These are phyloP conservation scores for Isatis lusitanica DNA, from an alignment of 441 rosid genomes.

Conservation along the genomic window DNA sequence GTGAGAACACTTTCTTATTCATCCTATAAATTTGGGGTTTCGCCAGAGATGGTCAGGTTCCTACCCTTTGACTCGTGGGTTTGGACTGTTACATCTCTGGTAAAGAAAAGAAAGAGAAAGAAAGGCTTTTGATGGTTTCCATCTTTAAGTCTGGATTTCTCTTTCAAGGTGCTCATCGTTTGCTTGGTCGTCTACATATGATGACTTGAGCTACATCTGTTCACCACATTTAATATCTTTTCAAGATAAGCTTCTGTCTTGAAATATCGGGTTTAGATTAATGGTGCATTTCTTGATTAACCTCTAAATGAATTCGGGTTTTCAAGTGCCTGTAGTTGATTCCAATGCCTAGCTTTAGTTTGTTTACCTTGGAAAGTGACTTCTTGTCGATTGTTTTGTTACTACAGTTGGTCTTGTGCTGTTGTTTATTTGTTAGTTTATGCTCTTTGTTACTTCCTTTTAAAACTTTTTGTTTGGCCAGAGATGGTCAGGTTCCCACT, in stretches of 20 bases:
- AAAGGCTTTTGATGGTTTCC: conserved; percentile 39
- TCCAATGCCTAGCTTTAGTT: too few relatives aligned
- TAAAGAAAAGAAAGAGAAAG: conserved; percentile 31
- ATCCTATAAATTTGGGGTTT: neutral
- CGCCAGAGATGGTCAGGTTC: conserved; percentile 43
- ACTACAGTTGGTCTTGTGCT: too few relatives aligned
- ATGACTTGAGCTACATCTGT: conserved; percentile 67
- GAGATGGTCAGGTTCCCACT: conserved; percentile 41
- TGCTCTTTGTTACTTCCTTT: too few relatives aligned
- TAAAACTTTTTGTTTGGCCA: conserved; percentile 2
- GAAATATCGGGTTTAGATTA: neutral
- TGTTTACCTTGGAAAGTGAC: too few relatives aligned
- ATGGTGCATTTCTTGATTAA: neutral
- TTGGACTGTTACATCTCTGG: conserved; percentile 42
- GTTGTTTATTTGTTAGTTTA: too few relatives aligned
- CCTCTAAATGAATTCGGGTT: conserved; percentile 33
- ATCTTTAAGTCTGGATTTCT: conserved; percentile 30
- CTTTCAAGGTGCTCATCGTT: conserved; percentile 56
- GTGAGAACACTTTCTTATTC: too few relatives aligned
- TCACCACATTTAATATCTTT: conserved; percentile 25
- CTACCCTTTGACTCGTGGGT: conserved; percentile 15
- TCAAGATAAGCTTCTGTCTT: neutral
- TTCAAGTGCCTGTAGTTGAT: neutral
- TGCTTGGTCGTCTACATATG: conserved; percentile 45
- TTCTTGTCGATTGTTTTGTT: too few relatives aligned